Evolutionary conservation across 495 filamentous ascomycete genomes (phyloP).

Genomic region (Podospora comata): DNA sequence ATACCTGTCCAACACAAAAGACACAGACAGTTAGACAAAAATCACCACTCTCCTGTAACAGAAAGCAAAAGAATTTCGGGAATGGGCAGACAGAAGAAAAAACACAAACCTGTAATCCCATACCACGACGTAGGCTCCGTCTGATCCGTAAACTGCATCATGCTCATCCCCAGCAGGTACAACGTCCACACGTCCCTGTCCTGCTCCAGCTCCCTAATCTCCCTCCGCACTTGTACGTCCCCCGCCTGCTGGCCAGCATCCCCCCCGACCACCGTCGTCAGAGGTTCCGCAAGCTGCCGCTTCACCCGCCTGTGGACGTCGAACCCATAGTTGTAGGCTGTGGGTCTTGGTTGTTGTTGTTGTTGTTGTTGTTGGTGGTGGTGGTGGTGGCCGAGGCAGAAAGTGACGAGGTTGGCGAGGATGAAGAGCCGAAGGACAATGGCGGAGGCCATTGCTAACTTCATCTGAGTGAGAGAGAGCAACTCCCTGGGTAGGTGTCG

Average conservation of each 20-base stretch:
- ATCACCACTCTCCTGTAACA: background rate
- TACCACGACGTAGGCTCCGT: constrained; percentile 56
- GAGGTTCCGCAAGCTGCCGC: constrained; percentile 23
- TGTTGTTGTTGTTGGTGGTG: background rate
- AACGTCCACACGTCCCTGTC: constrained; percentile 57
- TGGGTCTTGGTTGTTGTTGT: constrained; percentile 11
- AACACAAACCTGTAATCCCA: constrained; percentile 45
- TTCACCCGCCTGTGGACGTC: constrained; percentile 28
- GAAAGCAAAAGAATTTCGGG: background rate
- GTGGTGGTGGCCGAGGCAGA: constrained; percentile 13
- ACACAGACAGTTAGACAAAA: constrained; percentile 10
- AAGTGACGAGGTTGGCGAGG: constrained; percentile 5
- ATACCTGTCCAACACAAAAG: constrained; percentile 45
- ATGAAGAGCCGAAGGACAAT: constrained; percentile 10
- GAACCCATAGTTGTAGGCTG: constrained; percentile 43
- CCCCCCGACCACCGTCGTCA: constrained; percentile 21
- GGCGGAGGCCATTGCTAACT: constrained; percentile 13
- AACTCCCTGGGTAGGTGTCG: background rate
- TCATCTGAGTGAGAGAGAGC: background rate
- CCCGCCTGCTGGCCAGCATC: constrained; percentile 9
- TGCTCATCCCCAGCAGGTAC: constrained; percentile 54
- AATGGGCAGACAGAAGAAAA: background rate
- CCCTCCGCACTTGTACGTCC: constrained; percentile 33
- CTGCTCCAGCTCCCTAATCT: constrained; percentile 57
- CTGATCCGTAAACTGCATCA: constrained; percentile 55